phyloP scores from a whole-genome alignment of 192 early-diverging fungal genomes.

The Coemansia pectinata region DNA sequence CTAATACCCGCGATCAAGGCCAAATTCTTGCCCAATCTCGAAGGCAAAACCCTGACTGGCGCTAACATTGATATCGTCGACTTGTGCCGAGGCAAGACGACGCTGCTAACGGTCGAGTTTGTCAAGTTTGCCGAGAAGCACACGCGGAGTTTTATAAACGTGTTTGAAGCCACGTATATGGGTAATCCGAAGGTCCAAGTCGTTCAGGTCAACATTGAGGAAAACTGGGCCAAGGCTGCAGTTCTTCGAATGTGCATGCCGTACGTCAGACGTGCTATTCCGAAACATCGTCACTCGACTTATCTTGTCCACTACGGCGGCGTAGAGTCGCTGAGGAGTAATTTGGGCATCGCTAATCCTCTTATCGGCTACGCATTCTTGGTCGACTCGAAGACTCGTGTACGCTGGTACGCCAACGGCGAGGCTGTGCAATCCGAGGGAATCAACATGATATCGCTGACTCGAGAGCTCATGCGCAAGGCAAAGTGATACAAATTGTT shows the following conservation, averaged over 20 bases:
- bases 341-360: conserved; percentile 51
- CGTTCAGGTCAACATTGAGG: conserved; percentile 52
- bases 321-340: conserved; percentile 41
- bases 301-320: conserved; percentile 51
- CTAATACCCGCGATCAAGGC: conserved; percentile 40
- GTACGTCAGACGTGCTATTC: conserved; percentile 26
- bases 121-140: conserved; percentile 51
- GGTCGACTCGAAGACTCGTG: conserved; percentile 37
- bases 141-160: conserved; percentile 39
- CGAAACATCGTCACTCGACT: conserved; percentile 24
- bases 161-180: conserved; percentile 32
- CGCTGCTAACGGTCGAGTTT: conserved; percentile 52
- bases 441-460: conserved; percentile 33
- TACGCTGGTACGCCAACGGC: conserved; percentile 59
- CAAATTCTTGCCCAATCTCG: conserved; percentile 47
- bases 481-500: background rate
- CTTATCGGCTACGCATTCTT: conserved; percentile 55
- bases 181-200: conserved; percentile 32
- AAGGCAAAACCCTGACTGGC: conserved; percentile 38
- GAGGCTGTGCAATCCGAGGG: conserved; percentile 37
- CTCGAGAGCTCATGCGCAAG: conserved; percentile 28
- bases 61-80: conserved; percentile 19
- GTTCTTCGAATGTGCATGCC: conserved; percentile 45
- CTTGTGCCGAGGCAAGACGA: conserved; percentile 36
- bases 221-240: conserved; percentile 53